phyloP scores from a whole-genome alignment of 2,329 filamentous ascomycete genomes.

The Paramyrothecium roridum region DNA sequence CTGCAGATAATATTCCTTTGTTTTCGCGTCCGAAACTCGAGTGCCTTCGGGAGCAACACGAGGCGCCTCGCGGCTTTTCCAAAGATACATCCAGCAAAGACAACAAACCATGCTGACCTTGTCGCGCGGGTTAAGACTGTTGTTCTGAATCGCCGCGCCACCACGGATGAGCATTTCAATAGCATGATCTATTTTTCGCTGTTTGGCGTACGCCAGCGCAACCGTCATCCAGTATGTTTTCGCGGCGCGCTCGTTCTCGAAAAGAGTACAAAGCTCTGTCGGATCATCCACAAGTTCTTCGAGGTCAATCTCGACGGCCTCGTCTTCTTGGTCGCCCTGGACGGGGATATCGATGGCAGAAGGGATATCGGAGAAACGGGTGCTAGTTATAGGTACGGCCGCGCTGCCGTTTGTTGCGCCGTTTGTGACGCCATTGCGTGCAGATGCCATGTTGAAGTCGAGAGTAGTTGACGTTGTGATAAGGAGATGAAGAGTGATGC shows the following conservation, averaged over 20 bases:
- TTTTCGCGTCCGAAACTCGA: constrained; percentile 70
- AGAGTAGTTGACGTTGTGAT: neutral
- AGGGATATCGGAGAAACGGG: constrained; percentile 63
- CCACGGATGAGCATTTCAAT: constrained; percentile 73
- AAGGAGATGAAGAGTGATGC: neutral
- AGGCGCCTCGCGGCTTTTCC: constrained; percentile 80
- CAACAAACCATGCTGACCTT: constrained; percentile 80
- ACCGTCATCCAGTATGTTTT: constrained; percentile 99
- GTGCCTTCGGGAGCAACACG: constrained; percentile 60
- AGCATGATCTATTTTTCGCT: constrained; percentile 84
- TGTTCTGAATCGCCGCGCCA: constrained; percentile 65
- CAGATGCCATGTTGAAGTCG: constrained; percentile 33
- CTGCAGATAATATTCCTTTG: constrained; percentile 90
- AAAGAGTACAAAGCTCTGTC: constrained; percentile 88
- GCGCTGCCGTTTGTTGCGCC: constrained; percentile 37
- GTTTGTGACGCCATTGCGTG: constrained; percentile 41
- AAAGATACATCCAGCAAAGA: constrained; percentile 86
- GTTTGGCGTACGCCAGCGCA: constrained; percentile 92
- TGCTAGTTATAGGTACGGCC: constrained; percentile 38
- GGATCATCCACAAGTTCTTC: constrained; percentile 89
- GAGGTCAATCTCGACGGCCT: constrained; percentile 88
- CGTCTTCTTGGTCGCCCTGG: constrained; percentile 61
- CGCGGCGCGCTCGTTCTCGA: constrained; percentile 90
- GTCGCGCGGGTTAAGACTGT: constrained; percentile 72
- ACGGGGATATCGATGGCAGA: constrained; percentile 65